Evolutionary conservation across 2,329 filamentous ascomycete genomes (phyloP).

Genomic region (Cytospora paraplurivora): DNA sequence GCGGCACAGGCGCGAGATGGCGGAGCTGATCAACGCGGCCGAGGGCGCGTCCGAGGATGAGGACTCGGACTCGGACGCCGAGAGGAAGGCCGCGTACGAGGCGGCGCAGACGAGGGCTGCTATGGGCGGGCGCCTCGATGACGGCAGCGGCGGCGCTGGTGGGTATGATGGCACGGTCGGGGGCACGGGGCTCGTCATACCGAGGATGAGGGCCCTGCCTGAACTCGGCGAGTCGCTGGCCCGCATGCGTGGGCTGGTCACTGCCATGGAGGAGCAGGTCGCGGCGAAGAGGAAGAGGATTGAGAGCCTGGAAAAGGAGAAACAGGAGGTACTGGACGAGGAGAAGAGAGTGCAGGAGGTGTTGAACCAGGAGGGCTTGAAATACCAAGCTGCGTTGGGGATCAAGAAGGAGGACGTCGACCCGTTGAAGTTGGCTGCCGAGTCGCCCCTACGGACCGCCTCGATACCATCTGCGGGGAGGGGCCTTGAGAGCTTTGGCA

Average conservation of each 20-base stretch:
- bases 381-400: conserved; percentile 51
- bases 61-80: conserved; percentile 69
- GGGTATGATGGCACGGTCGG: conserved; percentile 41
- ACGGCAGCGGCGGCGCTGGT: conserved; percentile 45
- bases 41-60: conserved; percentile 46
- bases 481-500: conserved; percentile 51
- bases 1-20: conserved; percentile 75
- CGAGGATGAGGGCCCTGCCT: conserved; percentile 77
- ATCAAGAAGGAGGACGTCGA: conserved; percentile 27
- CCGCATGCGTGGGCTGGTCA: conserved; percentile 62
- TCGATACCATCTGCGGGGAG: conserved; percentile 39
- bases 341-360: conserved; percentile 80
- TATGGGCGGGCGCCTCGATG: conserved; percentile 62
- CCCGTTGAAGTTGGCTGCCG: conserved; percentile 31
- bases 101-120: conserved; percentile 82
- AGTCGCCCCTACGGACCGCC: conserved; percentile 37
- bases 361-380: conserved; percentile 77
- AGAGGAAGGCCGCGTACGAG: conserved; percentile 81
- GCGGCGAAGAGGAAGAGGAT: conserved; percentile 63
- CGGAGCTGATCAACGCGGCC: conserved; percentile 77
- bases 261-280: conserved; percentile 64
- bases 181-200: conserved; percentile 46
- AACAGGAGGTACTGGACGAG: conserved; percentile 64
- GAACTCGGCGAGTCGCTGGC: conserved; percentile 68
- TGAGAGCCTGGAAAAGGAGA: conserved; percentile 68